These are phyloP conservation scores for Drechslerella dactyloides DNA, from an alignment of 2,329 filamentous ascomycete species.

Conservation along the genomic window DNA sequence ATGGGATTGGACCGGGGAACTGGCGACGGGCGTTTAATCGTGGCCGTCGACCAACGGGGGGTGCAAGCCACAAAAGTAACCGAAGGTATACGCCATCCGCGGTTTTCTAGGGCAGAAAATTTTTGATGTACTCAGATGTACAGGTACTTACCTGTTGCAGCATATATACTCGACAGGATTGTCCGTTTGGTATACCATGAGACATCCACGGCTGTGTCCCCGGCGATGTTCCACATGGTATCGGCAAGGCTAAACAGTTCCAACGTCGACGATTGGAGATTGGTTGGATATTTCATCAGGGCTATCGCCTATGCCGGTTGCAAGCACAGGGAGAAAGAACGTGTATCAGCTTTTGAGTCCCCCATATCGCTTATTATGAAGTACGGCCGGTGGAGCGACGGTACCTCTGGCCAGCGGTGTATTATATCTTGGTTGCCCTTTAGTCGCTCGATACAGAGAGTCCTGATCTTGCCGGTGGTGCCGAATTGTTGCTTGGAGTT, in stretches of 20 bases:
- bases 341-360: slow-evolving; percentile 5
- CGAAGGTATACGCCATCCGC: slow-evolving; percentile 30
- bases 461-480: slow-evolving; percentile 70
- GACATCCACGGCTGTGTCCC: slow-evolving; percentile 79
- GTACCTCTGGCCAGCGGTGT: slow-evolving; percentile 83
- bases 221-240: slow-evolving; percentile 87
- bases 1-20: slow-evolving; percentile 43
- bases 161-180: slow-evolving; percentile 71
- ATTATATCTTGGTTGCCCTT: slow-evolving; percentile 75
- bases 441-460: slow-evolving; percentile 76
- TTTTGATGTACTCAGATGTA: slow-evolving; percentile 19
- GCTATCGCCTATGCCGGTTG: slow-evolving; percentile 72
- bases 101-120: slow-evolving; percentile 12
- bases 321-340: slow-evolving; percentile 30
- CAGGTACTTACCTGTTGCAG: slow-evolving; percentile 61
- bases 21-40: slow-evolving; percentile 22
- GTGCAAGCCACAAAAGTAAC: slow-evolving; percentile 42
- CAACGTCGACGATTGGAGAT: slow-evolving; percentile 74
- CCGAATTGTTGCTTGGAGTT: slow-evolving; percentile 59
- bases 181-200: slow-evolving; percentile 84
- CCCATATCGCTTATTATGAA: slow-evolving; percentile 2
- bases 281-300: slow-evolving; percentile 83
- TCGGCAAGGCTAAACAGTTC: slow-evolving; percentile 85
- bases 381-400: slow-evolving; percentile 53
- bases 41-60: slow-evolving; percentile 22